Conservation (phyloP, 306 rosid species). For the Phaseolus lunatus region DNA sequence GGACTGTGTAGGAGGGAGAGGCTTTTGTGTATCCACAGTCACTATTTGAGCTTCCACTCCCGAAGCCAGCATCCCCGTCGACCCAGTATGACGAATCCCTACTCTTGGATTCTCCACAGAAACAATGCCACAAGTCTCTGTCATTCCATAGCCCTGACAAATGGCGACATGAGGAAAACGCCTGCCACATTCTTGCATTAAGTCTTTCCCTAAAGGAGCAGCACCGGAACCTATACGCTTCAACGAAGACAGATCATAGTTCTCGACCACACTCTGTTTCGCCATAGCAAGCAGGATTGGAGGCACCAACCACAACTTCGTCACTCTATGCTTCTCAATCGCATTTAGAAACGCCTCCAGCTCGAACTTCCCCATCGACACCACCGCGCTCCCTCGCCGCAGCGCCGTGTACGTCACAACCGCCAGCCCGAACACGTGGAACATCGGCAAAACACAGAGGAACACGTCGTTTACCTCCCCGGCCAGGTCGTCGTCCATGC, state of each 20-base stretch:
- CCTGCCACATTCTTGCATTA: constrained; percentile 73
- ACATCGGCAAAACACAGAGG: constrained; percentile 80
- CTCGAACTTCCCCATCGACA: constrained; percentile 62
- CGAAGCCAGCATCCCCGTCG: constrained; percentile 68
- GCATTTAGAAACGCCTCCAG: constrained; percentile 60
- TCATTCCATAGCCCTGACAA: constrained; percentile 86
- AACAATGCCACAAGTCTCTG: constrained; percentile 77
- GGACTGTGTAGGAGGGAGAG: constrained; percentile 75
- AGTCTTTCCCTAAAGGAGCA: constrained; percentile 84
- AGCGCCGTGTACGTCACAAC: constrained; percentile 58
- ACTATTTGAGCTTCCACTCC: constrained; percentile 77
- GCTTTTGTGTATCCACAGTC: constrained; percentile 63
- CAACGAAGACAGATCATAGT: constrained; percentile 73
- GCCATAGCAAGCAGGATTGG: constrained; percentile 79
- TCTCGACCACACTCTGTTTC: constrained; percentile 61
- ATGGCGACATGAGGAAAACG: constrained; percentile 59
- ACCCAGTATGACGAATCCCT: constrained; percentile 67
- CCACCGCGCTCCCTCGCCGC: constrained; percentile 63
- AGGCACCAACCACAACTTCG: constrained; percentile 84
- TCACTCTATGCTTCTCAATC: constrained; percentile 67
- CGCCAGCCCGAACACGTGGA: constrained; percentile 72
- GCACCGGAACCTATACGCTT: constrained; percentile 77
- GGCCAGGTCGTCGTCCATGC: constrained; percentile 59
- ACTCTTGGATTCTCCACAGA: constrained; percentile 55
- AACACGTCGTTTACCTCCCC: constrained; percentile 48